Percentiles rank a stretch among this genome's conserved stretches.
These are phyloP conservation scores for Aureobasidium sp. DNA, from an alignment of 2,329 filamentous ascomycete species.

Conservation along the genomic window DNA sequence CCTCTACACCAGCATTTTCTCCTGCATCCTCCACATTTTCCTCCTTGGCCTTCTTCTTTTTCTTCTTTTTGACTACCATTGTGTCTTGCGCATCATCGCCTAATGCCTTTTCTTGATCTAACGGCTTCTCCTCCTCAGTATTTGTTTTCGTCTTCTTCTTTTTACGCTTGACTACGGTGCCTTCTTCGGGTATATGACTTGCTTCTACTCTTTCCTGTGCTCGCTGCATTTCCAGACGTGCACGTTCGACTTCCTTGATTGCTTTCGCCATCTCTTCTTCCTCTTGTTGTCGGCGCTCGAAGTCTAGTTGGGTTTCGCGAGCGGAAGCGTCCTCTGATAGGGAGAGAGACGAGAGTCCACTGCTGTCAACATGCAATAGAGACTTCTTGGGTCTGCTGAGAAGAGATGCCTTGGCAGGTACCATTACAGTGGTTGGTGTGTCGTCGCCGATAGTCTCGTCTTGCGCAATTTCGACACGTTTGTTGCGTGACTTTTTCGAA, in stretches of 20 bases:
- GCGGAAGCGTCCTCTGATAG: constrained; percentile 46
- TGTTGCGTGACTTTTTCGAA: constrained; percentile 20
- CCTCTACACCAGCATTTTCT: constrained; percentile 67
- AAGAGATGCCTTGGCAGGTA: constrained; percentile 24
- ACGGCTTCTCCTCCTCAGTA: background rate
- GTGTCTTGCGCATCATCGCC: background rate
- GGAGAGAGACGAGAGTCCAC: constrained; percentile 64
- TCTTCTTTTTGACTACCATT: constrained; percentile 58
- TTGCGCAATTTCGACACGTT: constrained; percentile 37
- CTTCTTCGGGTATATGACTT: constrained; percentile 56
- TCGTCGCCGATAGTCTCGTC: constrained; percentile 41
- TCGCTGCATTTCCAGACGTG: constrained; percentile 82
- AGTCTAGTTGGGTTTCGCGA: constrained; percentile 39
- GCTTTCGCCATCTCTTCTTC: constrained; percentile 85
- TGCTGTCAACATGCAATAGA: constrained; percentile 80
- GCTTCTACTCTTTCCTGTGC: constrained; percentile 67
- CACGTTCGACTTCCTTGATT: constrained; percentile 77
- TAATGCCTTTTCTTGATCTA: background rate
- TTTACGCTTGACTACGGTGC: constrained; percentile 15
- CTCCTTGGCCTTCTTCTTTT: constrained; percentile 53
- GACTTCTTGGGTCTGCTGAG: constrained; percentile 46
- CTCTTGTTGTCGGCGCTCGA: constrained; percentile 62
- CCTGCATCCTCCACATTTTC: constrained; percentile 43
- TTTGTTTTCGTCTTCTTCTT: constrained; percentile 15
- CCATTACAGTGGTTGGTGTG: constrained; percentile 1